phyloP scores from a whole-genome alignment of 1,284 basidiomycete species.

The Cryptococcus jaspeensis region DNA sequence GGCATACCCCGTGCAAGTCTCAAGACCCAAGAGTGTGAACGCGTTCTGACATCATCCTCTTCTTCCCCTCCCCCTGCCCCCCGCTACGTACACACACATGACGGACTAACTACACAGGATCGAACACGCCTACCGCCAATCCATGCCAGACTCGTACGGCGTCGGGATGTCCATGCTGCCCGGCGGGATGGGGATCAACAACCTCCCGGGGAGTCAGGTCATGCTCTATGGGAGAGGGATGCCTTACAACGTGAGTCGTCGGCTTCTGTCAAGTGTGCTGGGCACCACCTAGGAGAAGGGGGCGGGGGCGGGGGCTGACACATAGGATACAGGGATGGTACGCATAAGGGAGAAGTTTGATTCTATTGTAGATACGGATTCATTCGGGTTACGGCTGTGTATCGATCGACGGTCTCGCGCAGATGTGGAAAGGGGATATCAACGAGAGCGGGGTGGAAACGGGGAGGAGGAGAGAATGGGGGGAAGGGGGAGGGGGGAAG shows the following conservation, averaged over 20 bases:
- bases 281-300: not conserved
- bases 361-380: not conserved
- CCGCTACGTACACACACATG: not conserved
- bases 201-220: slow-evolving; percentile 34
- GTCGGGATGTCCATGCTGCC: slow-evolving; percentile 31
- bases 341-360: slow-evolving; percentile 3
- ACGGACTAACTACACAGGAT: slow-evolving; percentile 12
- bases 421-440: no score
- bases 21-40: not conserved
- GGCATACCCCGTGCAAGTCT: slow-evolving; percentile 4
- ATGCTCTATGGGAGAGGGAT: slow-evolving; percentile 37
- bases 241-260: slow-evolving; percentile 19
- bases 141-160: slow-evolving; percentile 37
- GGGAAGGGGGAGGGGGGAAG: no score
- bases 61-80: not conserved
- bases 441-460: no score
- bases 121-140: slow-evolving; percentile 42
- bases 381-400: no score
- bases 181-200: slow-evolving; percentile 32
- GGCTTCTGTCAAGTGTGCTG: not conserved
- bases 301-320: not conserved
- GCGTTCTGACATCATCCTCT: slow-evolving; percentile 5
- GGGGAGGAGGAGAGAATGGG: no score
- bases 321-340: slow-evolving; percentile 18
- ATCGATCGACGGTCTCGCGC: no score